phyloP scores from a whole-genome alignment of 2,329 filamentous ascomycete genomes.

The Mollisiaceae sp. region DNA sequence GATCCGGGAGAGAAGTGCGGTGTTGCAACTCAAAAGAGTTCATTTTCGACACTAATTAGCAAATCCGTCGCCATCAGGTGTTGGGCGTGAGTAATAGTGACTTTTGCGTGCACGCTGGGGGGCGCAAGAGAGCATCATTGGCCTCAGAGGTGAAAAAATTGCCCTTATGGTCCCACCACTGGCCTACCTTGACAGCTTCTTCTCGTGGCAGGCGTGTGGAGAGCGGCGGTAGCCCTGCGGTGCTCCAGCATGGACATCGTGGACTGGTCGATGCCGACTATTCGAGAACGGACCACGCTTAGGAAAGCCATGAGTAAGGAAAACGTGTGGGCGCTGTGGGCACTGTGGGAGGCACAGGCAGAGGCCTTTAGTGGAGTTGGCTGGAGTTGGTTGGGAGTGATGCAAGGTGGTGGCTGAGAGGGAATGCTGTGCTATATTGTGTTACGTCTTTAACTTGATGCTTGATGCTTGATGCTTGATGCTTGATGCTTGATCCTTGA shows the following conservation, averaged over 20 bases:
- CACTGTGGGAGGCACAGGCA: slow-evolving; percentile 7
- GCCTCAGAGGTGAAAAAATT: neutral
- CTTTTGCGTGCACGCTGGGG: slow-evolving; percentile 1
- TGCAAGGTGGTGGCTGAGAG: neutral
- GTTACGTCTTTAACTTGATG: neutral
- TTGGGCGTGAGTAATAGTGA: slow-evolving; percentile 14
- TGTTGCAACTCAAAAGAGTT: neutral
- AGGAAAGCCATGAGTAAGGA: slow-evolving; percentile 13
- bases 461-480: neutral
- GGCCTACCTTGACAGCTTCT: neutral
- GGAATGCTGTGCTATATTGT: neutral
- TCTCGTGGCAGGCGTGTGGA: neutral
- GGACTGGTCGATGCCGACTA: slow-evolving; percentile 3
- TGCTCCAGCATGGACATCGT: slow-evolving; percentile 20
- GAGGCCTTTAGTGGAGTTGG: neutral
- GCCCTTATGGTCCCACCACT: slow-evolving; percentile 2
- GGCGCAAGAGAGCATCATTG: neutral
- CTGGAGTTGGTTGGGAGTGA: neutral
- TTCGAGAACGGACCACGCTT: slow-evolving; percentile 15
- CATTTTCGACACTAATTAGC: slow-evolving; percentile 12
- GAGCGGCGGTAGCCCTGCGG: slow-evolving; percentile 10
- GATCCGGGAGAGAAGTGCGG: neutral
- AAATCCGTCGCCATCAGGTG: slow-evolving; percentile 1
- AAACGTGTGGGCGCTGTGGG: too few relatives aligned
- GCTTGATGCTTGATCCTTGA: neutral